These are phyloP conservation scores for Coemansia reversa DNA, from an alignment of 192 early-diverging fungal genomes.

Conservation along the genomic window DNA sequence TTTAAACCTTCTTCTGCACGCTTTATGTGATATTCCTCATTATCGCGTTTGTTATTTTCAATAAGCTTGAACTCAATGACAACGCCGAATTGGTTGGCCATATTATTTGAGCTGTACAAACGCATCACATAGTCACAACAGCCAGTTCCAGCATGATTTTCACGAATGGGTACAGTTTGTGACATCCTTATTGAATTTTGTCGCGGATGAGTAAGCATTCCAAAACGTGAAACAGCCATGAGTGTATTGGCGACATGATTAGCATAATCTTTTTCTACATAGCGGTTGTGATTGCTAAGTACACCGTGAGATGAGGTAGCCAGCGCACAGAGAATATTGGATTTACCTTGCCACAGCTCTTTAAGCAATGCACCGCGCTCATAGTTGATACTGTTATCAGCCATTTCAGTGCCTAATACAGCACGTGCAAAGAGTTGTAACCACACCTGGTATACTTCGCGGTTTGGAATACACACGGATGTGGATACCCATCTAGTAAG, in stretches of 20 bases:
- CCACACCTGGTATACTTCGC: constrained; percentile 26
- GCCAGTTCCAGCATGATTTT: constrained; percentile 17
- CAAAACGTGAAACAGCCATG: constrained; percentile 27
- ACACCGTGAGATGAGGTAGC: constrained; percentile 28
- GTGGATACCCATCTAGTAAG: constrained; percentile 11
- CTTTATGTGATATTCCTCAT: constrained; percentile 7
- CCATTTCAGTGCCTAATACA: constrained; percentile 13
- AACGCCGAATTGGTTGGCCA: constrained; percentile 34
- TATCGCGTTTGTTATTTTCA: constrained; percentile 3
- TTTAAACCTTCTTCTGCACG: constrained; percentile 16
- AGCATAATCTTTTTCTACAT: constrained; percentile 34
- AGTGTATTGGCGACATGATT: constrained; percentile 42
- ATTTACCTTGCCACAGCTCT: constrained; percentile 25
- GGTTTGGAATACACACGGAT: constrained; percentile 35
- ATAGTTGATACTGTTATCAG: constrained; percentile 17
- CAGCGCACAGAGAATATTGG: constrained; percentile 19
- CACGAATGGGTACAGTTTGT: constrained; percentile 11
- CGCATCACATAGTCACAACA: constrained; percentile 17
- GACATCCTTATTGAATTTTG: constrained; percentile 21
- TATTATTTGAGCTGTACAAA: constrained; percentile 19
- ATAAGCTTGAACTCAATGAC: constrained; percentile 44
- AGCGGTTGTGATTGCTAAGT: constrained; percentile 45
- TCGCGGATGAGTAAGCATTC: constrained; percentile 34
- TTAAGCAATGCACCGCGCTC: constrained; percentile 20
- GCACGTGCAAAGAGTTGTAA: constrained; percentile 28